Evolutionary conservation across 192 early-diverging fungal genomes (phyloP), one percentile per base, ranked within the genome.

Genomic region (Backusella macrospora): DNA sequence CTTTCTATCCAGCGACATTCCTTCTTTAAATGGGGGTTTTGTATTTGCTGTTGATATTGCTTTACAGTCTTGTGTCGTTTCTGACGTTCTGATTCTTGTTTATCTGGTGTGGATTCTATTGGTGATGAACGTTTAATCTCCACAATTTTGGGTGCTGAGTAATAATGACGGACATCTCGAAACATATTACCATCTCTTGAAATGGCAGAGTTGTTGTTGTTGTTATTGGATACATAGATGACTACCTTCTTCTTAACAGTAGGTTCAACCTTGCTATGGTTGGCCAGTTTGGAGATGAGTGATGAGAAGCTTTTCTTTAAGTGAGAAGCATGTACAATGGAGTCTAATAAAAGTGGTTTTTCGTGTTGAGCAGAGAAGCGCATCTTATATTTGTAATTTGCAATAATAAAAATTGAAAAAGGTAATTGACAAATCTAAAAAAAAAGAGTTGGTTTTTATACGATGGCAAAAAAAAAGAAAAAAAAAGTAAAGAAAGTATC

Each of bases 1-100:
- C 47, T 43, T 43, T 68, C 67, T 68, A 68, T 68, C 67, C 67
- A 68, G 15, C 26, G 67, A n/a, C 63, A 38, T 26, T 68, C 21
- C 38, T 68, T 43, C 6, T n/a, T 26, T 46, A 12, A 13, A 46
- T 23, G 21, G 9, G 4, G 15, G 0, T 21, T 15, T n/a, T 68
- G 23, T 15, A 34, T 26, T 15, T 39, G 38, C 10, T 44, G 45
- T 37, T 29, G 44, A 34, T 68, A 47, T 47, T 46, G 5, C 23
- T 47, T 44, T 21, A 68, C 45, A 47, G 45, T 68, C 44, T 68
- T 68, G 45, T 68, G 67, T 29, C 67, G 44, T 15, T 38, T 65
- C 63, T 65, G 63, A 15, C 67, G n/a, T 12, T 68, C 67, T 47
- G 13, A 26, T 39, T 66, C 65, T 42, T 38, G 40, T 26, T 68